Conservation (phyloP, 1,284 basidiomycete genomes). For the Fistulina hepatica region DNA sequence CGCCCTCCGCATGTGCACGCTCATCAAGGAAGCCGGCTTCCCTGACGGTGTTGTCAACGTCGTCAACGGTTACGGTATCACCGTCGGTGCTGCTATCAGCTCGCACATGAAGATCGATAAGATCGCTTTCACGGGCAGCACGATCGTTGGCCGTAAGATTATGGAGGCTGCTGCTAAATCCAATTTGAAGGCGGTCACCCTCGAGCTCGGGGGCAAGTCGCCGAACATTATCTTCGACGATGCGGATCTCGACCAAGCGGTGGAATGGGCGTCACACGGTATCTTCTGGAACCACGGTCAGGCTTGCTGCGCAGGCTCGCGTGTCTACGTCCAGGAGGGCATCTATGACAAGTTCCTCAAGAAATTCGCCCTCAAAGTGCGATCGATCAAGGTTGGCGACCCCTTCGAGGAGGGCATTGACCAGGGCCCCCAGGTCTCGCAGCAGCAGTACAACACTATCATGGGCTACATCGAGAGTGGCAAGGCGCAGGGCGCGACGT, state of each 20-base stretch:
- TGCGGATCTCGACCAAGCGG: conserved; percentile 67
- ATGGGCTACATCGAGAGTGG: conserved; percentile 83
- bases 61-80: conserved; percentile 69
- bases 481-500: conserved; percentile 71
- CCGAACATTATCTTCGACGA: conserved; percentile 75
- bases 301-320: conserved; percentile 72
- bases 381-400: conserved; percentile 54
- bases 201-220: conserved; percentile 89
- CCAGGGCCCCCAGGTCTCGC: conserved; percentile 85
- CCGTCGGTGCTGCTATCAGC: conserved; percentile 44
- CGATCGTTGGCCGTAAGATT: conserved; percentile 76
- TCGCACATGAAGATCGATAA: conserved; percentile 61
- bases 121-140: conserved; percentile 68
- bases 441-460: conserved; percentile 62
- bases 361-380: conserved; percentile 44
- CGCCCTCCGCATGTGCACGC: conserved; percentile 46
- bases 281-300: conserved; percentile 70
- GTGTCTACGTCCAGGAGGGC: conserved; percentile 74
- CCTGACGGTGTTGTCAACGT: conserved; percentile 66
- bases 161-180: conserved; percentile 74
- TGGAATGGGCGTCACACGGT: conserved; percentile 72
- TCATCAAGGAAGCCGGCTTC: conserved; percentile 49
- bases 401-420: conserved; percentile 62
- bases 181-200: conserved; percentile 83
- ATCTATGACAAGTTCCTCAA: conserved; percentile 70